Evolutionary conservation across 208 protist genomes (phyloP).

Genomic region (Kentomonas sorsogonicus): DNA sequence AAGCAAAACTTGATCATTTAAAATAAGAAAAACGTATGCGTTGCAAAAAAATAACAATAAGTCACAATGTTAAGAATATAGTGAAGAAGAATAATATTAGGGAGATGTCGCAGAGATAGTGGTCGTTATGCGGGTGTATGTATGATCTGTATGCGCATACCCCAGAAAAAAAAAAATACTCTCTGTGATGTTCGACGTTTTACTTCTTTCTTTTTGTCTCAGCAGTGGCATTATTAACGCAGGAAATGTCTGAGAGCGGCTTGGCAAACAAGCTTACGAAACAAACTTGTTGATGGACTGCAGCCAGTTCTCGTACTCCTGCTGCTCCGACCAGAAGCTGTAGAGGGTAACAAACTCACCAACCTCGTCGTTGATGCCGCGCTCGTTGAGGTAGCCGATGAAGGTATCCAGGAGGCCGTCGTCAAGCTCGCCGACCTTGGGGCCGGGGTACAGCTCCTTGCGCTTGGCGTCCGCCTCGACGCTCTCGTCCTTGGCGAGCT

Average conservation of each 20-base stretch:
- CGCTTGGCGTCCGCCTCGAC: constrained; percentile 47
- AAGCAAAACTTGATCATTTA: not conserved
- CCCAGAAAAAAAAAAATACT: too few relatives aligned
- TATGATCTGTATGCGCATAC: too few relatives aligned
- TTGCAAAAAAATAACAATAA: not conserved
- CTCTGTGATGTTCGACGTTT: constrained; percentile 7
- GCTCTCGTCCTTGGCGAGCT: constrained; percentile 52
- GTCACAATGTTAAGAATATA: not conserved
- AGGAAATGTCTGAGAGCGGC: too few relatives aligned
- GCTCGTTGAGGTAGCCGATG: constrained; percentile 74
- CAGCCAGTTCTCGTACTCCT: constrained; percentile 89
- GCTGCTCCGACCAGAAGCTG: constrained; percentile 86
- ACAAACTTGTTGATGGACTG: constrained; percentile 69
- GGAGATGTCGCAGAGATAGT: not conserved
- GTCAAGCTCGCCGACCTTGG: constrained; percentile 72
- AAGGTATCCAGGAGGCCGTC: constrained; percentile 67
- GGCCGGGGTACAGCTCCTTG: constrained; percentile 64
- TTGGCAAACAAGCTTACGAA: constrained; percentile 31
- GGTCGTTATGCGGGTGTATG: too few relatives aligned
- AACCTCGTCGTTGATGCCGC: constrained; percentile 75
- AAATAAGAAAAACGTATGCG: not conserved
- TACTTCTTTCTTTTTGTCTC: constrained; percentile 14
- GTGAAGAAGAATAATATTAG: not conserved
- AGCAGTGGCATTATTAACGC: too few relatives aligned
- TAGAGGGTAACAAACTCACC: constrained; percentile 76